Evolutionary conservation across 2,329 filamentous ascomycete species (phyloP), one percentile per base, ranked within the genome.

Genomic region (Pestalotiopsis sp.): DNA sequence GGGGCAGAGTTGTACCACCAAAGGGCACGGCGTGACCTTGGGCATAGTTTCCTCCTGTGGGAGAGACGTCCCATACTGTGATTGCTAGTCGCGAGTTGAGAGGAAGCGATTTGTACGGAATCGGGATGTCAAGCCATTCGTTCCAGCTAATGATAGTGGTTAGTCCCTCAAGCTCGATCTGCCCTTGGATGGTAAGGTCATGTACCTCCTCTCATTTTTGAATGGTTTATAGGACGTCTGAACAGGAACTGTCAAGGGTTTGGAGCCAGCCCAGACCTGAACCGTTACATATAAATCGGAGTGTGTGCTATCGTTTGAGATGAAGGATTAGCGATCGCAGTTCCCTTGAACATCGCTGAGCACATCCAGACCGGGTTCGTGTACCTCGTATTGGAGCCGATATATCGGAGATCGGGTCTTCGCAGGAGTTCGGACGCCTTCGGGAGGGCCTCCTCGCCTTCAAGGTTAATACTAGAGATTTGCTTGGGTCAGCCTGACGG

Each of bases 211-310:
- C 76, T 92, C 90, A 45, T 87, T 88, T 77, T 94, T 94, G 78
- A 99, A 98, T 7, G 93, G 84, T 77, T 94, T 97, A 82, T 98
- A 98, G 27, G 94, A 88, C 2, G 96, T 99, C 79, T 98, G 95
- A 12, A 97, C 88, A 0, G 94, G 93, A 1, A 98, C 93, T 0
- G 95, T 97, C 73, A 99, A 83, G 45, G 95, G 94, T 79, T 99
- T 99, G 36, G 95, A 98, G 75, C 97, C 94, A 13, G 95, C 93
- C 92, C 95, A 99, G 75, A 98, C 88, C 80, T 98, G 96, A 9
- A 92, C 92, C 0, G 95, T 98, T 63, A 97, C 91, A 77, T 95
- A 98, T 62, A 99, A 90, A 79, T 99, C 96, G 31, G 94, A 98
- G 77, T 92, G 84, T 0, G 91, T 85, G 79, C 93, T 94, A 71